Evolutionary conservation across 2,329 filamentous ascomycete genomes (phyloP).

Genomic region (Colletotrichum phormii): DNA sequence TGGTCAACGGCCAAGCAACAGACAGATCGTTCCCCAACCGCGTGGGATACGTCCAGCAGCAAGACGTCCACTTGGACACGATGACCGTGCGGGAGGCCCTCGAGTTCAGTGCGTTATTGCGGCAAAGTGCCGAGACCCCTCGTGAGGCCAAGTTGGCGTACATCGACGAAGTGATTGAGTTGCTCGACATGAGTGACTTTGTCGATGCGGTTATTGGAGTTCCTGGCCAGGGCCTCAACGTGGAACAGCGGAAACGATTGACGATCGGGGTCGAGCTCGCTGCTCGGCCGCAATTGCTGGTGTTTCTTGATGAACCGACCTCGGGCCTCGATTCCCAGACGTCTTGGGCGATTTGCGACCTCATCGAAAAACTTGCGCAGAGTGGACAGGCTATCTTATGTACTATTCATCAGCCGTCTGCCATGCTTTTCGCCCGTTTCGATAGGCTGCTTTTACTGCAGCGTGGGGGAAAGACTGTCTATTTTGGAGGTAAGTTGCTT

Average conservation of each 20-base stretch:
- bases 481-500: constrained; percentile 64
- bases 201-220: constrained; percentile 78
- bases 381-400: constrained; percentile 58
- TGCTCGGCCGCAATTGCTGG: constrained; percentile 76
- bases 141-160: constrained; percentile 42
- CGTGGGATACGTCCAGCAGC: constrained; percentile 79
- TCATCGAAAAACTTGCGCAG: constrained; percentile 73
- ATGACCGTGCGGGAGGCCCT: constrained; percentile 76
- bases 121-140: constrained; percentile 70
- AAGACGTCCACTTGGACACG: constrained; percentile 77
- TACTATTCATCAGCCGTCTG: constrained; percentile 60
- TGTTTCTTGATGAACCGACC: constrained; percentile 83
- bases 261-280: constrained; percentile 83
- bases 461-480: constrained; percentile 67
- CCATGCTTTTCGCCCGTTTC: constrained; percentile 59
- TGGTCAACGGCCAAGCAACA: constrained; percentile 73
- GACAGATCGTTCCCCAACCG: constrained; percentile 77
- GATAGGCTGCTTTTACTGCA: constrained; percentile 67
- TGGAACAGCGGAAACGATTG: constrained; percentile 64
- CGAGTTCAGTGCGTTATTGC: constrained; percentile 74
- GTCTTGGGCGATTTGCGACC: constrained; percentile 78
- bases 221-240: constrained; percentile 66
- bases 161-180: constrained; percentile 45
- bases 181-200: constrained; percentile 66
- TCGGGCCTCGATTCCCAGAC: constrained; percentile 82